Evolutionary conservation across 2,329 filamentous ascomycete genomes (phyloP).

Genomic region (Akanthomyces lecanii): DNA sequence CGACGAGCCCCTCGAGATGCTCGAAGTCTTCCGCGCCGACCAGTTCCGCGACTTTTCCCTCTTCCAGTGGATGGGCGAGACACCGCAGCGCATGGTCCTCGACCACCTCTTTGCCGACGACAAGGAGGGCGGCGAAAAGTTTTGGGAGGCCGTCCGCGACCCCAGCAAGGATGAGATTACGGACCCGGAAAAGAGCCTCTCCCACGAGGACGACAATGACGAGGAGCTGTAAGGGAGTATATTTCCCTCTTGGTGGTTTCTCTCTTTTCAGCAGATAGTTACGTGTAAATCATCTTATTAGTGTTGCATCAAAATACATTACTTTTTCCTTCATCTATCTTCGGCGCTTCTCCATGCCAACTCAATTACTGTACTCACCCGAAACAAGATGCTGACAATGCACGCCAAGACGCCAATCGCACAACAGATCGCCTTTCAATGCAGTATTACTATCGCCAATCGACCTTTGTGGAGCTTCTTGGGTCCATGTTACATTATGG

Average conservation of each 20-base stretch:
- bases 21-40: slow-evolving; percentile 70
- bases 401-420: slow-evolving; percentile 14
- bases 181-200: slow-evolving; percentile 22
- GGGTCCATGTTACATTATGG: slow-evolving; percentile 1
- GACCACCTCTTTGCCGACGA: slow-evolving; percentile 64
- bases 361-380: not conserved
- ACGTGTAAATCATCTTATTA: not conserved
- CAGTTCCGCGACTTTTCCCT: slow-evolving; percentile 69
- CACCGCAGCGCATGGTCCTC: slow-evolving; percentile 59
- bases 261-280: not conserved
- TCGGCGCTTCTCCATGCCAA: too few relatives aligned
- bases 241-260: not conserved
- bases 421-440: not conserved
- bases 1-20: slow-evolving; percentile 69
- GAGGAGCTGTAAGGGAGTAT: not conserved
- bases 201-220: not conserved
- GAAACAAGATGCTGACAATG: not conserved
- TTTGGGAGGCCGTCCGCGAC: slow-evolving; percentile 57
- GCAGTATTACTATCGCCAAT: slow-evolving; percentile 7
- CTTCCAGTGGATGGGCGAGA: slow-evolving; percentile 73
- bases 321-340: not conserved
- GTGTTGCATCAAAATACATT: not conserved
- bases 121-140: slow-evolving; percentile 56
- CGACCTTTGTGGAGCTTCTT: not conserved
- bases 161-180: slow-evolving; percentile 56